These are phyloP conservation scores for Solanum pimpinellifolium DNA, from an alignment of 257 asterid genomes.

Conservation along the genomic window DNA sequence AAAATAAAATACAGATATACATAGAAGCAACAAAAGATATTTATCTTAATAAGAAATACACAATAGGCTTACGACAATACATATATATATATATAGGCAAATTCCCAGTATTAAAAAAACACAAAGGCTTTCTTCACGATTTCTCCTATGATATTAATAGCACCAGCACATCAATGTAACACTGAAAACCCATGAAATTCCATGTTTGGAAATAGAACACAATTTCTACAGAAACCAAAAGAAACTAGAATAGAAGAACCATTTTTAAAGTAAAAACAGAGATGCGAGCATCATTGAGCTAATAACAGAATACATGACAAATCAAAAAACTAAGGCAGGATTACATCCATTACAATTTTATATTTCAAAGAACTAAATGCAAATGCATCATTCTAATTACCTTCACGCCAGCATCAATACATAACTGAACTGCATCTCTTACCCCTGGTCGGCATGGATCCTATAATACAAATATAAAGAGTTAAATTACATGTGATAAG, in stretches of 20 bases:
- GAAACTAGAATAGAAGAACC: not conserved
- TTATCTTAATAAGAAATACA: not conserved
- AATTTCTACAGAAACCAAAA: not conserved
- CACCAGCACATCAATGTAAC: not conserved
- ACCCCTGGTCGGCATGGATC: constrained; percentile 96
- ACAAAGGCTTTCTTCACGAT: not conserved
- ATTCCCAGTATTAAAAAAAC: not conserved
- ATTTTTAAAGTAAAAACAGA: not conserved
- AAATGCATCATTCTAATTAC: constrained; percentile 13
- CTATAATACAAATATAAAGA: constrained; percentile 17
- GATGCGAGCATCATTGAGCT: not conserved
- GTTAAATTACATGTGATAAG: not conserved
- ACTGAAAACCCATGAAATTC: not conserved
- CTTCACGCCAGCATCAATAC: constrained; percentile 83
- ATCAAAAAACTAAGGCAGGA: not conserved
- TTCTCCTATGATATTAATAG: not conserved
- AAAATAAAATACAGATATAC: not conserved
- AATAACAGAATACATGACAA: not conserved
- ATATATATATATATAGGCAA: not conserved
- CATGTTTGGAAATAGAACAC: not conserved
- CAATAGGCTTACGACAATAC: not conserved
- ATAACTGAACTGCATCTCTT: constrained; percentile 66
- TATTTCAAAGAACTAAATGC: not conserved
- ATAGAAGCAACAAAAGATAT: not conserved
- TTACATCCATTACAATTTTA: not conserved